Evolutionary conservation across 495 filamentous ascomycete genomes (phyloP), one percentile per base, ranked within the genome.

Genomic region (Hypoxylon cercidicola): DNA sequence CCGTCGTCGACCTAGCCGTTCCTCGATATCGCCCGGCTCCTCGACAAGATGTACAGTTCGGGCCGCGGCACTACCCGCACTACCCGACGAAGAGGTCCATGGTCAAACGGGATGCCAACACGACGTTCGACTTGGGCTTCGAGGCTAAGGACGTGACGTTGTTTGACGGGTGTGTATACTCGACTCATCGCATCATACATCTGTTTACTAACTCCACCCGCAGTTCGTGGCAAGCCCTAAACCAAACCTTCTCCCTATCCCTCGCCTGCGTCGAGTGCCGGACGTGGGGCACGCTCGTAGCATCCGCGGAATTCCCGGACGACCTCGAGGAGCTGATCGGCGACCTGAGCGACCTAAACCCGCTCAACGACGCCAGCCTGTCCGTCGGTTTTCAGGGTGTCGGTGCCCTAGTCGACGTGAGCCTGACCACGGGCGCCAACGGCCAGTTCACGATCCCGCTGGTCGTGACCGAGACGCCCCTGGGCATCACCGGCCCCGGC

Each of bases 361-460:
- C 62, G 8, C 57, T 73, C 30, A 60, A 71, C 32, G 50, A 62
- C 20, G 62, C 68, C 10, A 73, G 60, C 34, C 23, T 73, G 9
- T 55, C 60, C 3, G 40, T 73, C 13, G 62, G 50, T 25, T 71
- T 73, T 52, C 46, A 66, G 8, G 71, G 71, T 9, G 71, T 71
- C 8, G 64, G 68, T 13, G 68, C 64, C 9, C 52, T 57, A 15
- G 45, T 73, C 13, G 57, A 68, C 19, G 25, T 73, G 0, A 60
- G 55, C 10, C n/a, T 71, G 20, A 45, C 50, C 0, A 55, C 61
- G 0, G 54, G 19, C 10, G 54, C 25, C 15, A 18, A 53, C 8
- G 68, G 71, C 12, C 41, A 66, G 21, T 71, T 71, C 35, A 46
- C 50, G 10, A 20, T 69, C 0, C 71, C 71, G 9, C 51, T 73